Evolutionary conservation across 2,329 filamentous ascomycete genomes (phyloP).

Genomic region (Monosporascus sp.): DNA sequence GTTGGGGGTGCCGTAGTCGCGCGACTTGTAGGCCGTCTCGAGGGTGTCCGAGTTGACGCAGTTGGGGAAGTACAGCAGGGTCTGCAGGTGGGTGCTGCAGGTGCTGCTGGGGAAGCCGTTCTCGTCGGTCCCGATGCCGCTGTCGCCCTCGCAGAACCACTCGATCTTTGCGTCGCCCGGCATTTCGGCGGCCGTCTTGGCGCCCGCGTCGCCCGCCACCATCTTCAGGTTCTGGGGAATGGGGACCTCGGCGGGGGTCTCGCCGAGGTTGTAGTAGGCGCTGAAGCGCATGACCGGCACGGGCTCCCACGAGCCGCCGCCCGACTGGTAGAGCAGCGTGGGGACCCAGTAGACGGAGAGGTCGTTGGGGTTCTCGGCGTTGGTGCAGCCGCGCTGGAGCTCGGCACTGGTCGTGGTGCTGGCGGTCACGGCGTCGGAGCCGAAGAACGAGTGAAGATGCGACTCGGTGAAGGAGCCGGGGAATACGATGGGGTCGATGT

Average conservation of each 20-base stretch:
- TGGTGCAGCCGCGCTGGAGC: constrained; percentile 22
- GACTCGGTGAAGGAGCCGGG: constrained; percentile 15
- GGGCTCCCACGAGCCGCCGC: constrained; percentile 10
- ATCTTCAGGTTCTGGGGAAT: constrained; percentile 17
- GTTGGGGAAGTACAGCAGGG: constrained; percentile 43
- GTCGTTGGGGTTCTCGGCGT: constrained; percentile 25
- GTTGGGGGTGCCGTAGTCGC: constrained; percentile 27
- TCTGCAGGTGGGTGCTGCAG: constrained; percentile 57
- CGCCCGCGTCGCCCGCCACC: constrained; percentile 35
- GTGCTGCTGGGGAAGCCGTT: constrained; percentile 70
- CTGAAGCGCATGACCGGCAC: constrained; percentile 14
- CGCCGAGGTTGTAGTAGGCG: constrained; percentile 17
- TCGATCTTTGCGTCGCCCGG: constrained; percentile 14
- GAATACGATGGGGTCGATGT: constrained; percentile 22
- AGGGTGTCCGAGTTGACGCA: constrained; percentile 31
- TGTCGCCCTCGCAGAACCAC: constrained; percentile 18
- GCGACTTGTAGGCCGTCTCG: constrained; percentile 23
- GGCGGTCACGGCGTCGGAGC: constrained; percentile 17
- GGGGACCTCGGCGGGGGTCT: constrained; percentile 13
- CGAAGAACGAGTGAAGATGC: constrained; percentile 21
- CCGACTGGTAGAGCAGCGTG: constrained; percentile 11
- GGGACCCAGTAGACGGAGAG: constrained; percentile 23
- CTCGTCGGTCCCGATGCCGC: constrained; percentile 45
- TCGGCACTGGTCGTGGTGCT: constrained; percentile 22
- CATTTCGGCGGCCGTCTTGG: constrained; percentile 34